A percentile compares a stretch with the other conserved stretches of the same genome.
phyloP scores from a whole-genome alignment of 2,329 filamentous ascomycete species.

The Aspergillus sp. region DNA sequence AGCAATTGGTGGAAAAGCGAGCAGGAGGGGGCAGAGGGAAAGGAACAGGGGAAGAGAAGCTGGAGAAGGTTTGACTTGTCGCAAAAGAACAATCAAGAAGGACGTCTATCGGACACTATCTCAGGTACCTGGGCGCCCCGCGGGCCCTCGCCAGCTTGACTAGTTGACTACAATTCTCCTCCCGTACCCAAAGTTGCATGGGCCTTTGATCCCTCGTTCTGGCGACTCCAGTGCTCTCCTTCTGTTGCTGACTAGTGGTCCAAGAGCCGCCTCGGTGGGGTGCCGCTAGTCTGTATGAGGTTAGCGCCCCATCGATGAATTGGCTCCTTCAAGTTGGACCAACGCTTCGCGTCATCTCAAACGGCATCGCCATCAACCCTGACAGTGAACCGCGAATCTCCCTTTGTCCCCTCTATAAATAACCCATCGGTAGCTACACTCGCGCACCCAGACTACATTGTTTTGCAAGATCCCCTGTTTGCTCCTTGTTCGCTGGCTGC shows the following conservation, averaged over 20 bases:
- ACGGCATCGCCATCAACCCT: not conserved
- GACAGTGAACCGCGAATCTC: not conserved
- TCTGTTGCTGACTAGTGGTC: slow-evolving; percentile 4
- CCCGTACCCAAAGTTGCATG: slow-evolving; percentile 1
- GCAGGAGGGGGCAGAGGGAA: slow-evolving; percentile 14
- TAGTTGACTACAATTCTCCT: not conserved
- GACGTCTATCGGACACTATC: not conserved
- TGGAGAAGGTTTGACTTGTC: slow-evolving; percentile 22
- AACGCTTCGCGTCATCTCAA: not conserved
- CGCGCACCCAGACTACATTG: not conserved
- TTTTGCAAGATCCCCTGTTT: not conserved
- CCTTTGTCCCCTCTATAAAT: slow-evolving; percentile 4
- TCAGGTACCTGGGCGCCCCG: not conserved
- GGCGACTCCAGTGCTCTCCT: slow-evolving; percentile 11
- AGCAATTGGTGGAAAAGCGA: not conserved
- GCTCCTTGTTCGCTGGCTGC: not conserved
- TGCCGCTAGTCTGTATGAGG: slow-evolving; percentile 17
- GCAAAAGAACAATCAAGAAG: slow-evolving; percentile 14
- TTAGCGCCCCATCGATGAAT: slow-evolving; percentile 14
- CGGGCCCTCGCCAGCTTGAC: not conserved
- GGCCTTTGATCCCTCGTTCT: not conserved
- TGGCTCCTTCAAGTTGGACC: not conserved
- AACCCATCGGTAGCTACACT: not conserved
- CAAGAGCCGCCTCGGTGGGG: slow-evolving; percentile 29
- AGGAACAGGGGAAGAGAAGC: slow-evolving; percentile 20